Conservation (phyloP, 768 basidiomycete species). For the Tremella fuciformis region DNA sequence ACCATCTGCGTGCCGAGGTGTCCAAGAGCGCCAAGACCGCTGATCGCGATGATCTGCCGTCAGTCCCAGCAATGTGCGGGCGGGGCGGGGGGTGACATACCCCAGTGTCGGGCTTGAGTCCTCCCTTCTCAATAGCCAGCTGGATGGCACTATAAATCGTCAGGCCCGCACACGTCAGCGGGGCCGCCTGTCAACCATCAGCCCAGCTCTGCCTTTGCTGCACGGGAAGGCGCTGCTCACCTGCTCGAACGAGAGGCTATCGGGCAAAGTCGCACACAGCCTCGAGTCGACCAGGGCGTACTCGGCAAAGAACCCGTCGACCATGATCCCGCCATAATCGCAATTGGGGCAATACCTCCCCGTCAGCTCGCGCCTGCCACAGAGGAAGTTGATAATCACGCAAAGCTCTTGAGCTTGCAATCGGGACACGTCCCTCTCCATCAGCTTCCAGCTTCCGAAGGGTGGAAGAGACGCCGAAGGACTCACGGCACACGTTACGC, state of each 20-base stretch:
- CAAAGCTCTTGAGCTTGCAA: not conserved
- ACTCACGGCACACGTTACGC: conserved; percentile 12
- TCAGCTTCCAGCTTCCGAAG: not conserved
- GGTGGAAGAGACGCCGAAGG: not conserved
- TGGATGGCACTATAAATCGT: conserved; percentile 27
- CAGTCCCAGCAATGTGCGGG: not conserved
- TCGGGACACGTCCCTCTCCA: not conserved
- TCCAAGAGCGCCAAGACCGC: conserved; percentile 30
- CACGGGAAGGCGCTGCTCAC: conserved; percentile 9
- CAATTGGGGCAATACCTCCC: conserved; percentile 10
- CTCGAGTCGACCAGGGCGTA: conserved; percentile 7
- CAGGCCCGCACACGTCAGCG: conserved; percentile 29
- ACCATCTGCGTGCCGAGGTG: conserved; percentile 28
- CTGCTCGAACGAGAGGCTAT: conserved; percentile 9
- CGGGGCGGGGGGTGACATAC: not conserved
- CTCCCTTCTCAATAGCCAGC: conserved; percentile 9
- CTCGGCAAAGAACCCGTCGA: conserved; percentile 13
- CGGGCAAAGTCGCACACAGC: not conserved
- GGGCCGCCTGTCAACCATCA: conserved; percentile 21
- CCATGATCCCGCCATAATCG: conserved; percentile 1
- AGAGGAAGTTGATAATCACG: not conserved
- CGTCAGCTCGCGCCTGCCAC: not conserved
- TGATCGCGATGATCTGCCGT: conserved; percentile 22
- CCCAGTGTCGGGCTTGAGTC: conserved; percentile 16
- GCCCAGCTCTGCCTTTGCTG: conserved; percentile 6